A percentile compares a stretch with the other conserved stretches of the same genome.
Conservation (phyloP, 2,329 filamentous ascomycete species). For the Cadophora gregata region DNA sequence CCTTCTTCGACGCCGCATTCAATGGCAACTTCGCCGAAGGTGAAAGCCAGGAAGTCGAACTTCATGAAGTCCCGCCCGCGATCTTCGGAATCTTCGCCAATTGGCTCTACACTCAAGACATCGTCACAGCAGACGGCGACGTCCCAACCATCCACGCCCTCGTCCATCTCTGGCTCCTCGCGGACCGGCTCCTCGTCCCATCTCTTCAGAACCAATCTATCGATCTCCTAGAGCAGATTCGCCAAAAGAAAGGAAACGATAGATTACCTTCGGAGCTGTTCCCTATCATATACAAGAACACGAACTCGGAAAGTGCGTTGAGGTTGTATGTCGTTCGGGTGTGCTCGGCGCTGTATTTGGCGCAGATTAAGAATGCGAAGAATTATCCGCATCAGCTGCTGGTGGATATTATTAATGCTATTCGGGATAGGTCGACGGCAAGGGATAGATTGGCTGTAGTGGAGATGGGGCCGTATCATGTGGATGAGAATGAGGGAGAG, state of each 20-base stretch:
- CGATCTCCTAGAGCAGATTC: not conserved
- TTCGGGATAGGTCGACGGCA: not conserved
- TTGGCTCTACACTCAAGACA: slow-evolving; percentile 24
- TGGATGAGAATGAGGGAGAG: not conserved
- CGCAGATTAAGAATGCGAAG: slow-evolving; percentile 6
- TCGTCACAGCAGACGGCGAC: not conserved
- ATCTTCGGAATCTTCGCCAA: slow-evolving; percentile 21
- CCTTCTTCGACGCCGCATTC: slow-evolving; percentile 26
- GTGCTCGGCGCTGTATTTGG: not conserved
- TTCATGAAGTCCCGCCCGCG: slow-evolving; percentile 20
- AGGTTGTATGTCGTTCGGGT: slow-evolving; percentile 15
- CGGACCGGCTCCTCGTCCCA: slow-evolving; percentile 15
- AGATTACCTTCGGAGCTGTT: not conserved
- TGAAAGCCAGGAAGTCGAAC: slow-evolving; percentile 1
- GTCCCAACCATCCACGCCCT: slow-evolving; percentile 1
- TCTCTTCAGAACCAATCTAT: slow-evolving; percentile 19
- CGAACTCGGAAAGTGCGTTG: slow-evolving; percentile 10
- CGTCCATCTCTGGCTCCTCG: slow-evolving; percentile 22
- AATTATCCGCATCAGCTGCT: slow-evolving; percentile 20
- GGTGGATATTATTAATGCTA: slow-evolving; percentile 27
- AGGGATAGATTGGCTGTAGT: not conserved
- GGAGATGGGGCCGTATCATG: not conserved
- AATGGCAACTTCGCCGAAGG: slow-evolving; percentile 20
- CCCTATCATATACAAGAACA: slow-evolving; percentile 18
- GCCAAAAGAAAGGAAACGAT: slow-evolving; percentile 4